A percentile compares a stretch with the other conserved stretches of the same genome.
phyloP scores from a whole-genome alignment of 1,284 basidiomycete species.

The Ceratobasidium sp. region DNA sequence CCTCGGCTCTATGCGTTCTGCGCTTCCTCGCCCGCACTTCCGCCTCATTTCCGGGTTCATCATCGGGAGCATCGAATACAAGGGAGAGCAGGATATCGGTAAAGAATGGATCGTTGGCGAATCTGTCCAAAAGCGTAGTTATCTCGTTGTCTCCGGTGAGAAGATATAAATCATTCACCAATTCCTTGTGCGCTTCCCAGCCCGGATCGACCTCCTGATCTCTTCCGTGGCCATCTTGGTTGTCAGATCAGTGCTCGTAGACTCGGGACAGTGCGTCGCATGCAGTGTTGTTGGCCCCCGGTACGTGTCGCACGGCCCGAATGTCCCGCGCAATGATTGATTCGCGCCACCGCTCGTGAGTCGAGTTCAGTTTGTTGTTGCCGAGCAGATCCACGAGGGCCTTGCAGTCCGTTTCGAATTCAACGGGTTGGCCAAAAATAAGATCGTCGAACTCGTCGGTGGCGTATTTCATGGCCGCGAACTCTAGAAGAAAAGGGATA shows the following conservation, averaged over 20 bases:
- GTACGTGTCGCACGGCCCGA: slow-evolving; percentile 44
- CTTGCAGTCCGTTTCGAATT: slow-evolving; percentile 52
- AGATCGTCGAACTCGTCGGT: slow-evolving; percentile 48
- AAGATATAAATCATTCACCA: slow-evolving; percentile 39
- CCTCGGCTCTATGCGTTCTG: slow-evolving; percentile 2
- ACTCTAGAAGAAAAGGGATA: slow-evolving; percentile 50
- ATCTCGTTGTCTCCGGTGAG: neutral
- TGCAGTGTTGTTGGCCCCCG: slow-evolving; percentile 46
- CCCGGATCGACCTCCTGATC: slow-evolving; percentile 21
- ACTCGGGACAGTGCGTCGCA: slow-evolving; percentile 56
- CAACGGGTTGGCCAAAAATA: slow-evolving; percentile 46
- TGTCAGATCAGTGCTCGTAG: slow-evolving; percentile 56
- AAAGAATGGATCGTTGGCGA: slow-evolving; percentile 43
- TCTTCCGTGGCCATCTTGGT: slow-evolving; percentile 53
- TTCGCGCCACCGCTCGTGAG: slow-evolving; percentile 47
- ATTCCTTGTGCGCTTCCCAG: slow-evolving; percentile 22
- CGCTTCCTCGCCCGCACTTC: neutral
- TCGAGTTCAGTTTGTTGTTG: slow-evolving; percentile 41
- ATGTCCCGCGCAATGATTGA: slow-evolving; percentile 43
- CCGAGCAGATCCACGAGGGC: slow-evolving; percentile 46
- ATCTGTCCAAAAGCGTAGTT: slow-evolving; percentile 25
- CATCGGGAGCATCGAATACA: neutral
- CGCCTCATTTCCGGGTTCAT: neutral
- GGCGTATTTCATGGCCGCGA: slow-evolving; percentile 49
- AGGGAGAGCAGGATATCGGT: slow-evolving; percentile 40